Conservation (phyloP, 2,329 filamentous ascomycete species). For the Sporothrix pallida region DNA sequence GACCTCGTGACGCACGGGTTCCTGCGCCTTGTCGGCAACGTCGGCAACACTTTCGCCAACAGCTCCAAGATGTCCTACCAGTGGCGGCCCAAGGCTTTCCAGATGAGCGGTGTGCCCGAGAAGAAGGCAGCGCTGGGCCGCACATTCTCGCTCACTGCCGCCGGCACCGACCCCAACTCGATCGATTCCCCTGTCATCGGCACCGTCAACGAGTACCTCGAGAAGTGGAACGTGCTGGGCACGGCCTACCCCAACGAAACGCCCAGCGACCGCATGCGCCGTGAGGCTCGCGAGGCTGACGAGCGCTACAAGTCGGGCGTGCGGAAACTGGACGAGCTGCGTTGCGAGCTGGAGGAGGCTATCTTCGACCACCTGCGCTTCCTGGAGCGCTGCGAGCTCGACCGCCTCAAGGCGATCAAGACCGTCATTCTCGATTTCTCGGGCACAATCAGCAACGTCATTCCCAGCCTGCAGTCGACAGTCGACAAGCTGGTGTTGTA, state of each 20-base stretch:
- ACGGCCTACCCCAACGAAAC: slow-evolving; percentile 93
- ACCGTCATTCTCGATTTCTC: slow-evolving; percentile 97
- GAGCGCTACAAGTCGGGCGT: slow-evolving; percentile 91
- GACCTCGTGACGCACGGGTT: slow-evolving; percentile 87
- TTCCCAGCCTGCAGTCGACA: slow-evolving; percentile 91
- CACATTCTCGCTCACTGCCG: slow-evolving; percentile 70
- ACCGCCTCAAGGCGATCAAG: slow-evolving; percentile 96
- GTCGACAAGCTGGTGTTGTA: slow-evolving; percentile 99
- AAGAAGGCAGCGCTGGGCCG: slow-evolving; percentile 77
- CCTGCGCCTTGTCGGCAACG: slow-evolving; percentile 87
- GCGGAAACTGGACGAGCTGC: slow-evolving; percentile 83
- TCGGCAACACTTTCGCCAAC: slow-evolving; percentile 94
- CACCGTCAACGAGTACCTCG: slow-evolving; percentile 84
- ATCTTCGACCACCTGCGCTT: slow-evolving; percentile 93
- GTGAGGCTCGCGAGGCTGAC: slow-evolving; percentile 88
- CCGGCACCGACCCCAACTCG: slow-evolving; percentile 54
- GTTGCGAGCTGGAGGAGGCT: slow-evolving; percentile 93
- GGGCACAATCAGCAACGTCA: slow-evolving; percentile 95
- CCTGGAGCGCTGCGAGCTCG: slow-evolving; percentile 95
- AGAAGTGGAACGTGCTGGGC: slow-evolving; percentile 92
- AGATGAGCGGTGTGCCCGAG: slow-evolving; percentile 84
- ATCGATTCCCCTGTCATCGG: slow-evolving; percentile 81
- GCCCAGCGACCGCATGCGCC: slow-evolving; percentile 79
- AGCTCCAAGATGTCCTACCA: slow-evolving; percentile 98
- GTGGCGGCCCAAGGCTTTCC: slow-evolving; percentile 92